Evolutionary conservation across 257 asterid genomes (phyloP).

Genomic region (Dorcoceras hygrometricum): DNA sequence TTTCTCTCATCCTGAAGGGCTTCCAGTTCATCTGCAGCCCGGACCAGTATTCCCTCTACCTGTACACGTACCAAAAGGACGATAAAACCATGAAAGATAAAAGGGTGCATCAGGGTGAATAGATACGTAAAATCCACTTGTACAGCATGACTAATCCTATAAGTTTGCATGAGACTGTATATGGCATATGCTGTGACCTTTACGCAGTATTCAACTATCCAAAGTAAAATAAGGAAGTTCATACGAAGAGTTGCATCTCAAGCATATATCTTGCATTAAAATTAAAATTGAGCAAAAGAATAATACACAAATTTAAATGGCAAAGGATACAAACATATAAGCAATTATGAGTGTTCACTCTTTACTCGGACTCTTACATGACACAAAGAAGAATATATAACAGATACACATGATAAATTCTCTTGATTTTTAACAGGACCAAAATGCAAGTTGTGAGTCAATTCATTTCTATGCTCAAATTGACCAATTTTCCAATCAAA

Average conservation of each 20-base stretch:
- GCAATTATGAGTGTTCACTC: not conserved
- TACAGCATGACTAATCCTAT: not conserved
- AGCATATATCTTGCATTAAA: not conserved
- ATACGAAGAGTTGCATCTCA: not conserved
- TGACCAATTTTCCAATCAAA: no score
- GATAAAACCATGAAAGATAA: conserved; percentile 4
- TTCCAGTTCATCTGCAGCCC: conserved; percentile 75
- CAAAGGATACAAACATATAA: not conserved
- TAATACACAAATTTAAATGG: not conserved
- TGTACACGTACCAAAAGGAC: conserved; percentile 28
- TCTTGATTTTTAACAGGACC: not conserved
- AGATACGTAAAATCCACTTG: not conserved
- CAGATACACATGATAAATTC: not conserved
- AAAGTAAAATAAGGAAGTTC: no score
- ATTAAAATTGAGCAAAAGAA: conserved; percentile 5
- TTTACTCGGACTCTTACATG: not conserved
- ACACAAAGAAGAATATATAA: not conserved
- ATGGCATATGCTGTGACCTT: not conserved
- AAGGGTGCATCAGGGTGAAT: not conserved
- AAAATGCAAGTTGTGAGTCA: not conserved
- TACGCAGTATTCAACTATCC: not conserved
- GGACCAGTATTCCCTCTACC: conserved; percentile 87
- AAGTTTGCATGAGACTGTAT: not conserved
- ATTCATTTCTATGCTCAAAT: not conserved
- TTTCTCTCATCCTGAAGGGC: conserved; percentile 93